These are phyloP conservation scores for Ceriops decandra DNA, from an alignment of 345 rosid genomes.

Conservation along the genomic window DNA sequence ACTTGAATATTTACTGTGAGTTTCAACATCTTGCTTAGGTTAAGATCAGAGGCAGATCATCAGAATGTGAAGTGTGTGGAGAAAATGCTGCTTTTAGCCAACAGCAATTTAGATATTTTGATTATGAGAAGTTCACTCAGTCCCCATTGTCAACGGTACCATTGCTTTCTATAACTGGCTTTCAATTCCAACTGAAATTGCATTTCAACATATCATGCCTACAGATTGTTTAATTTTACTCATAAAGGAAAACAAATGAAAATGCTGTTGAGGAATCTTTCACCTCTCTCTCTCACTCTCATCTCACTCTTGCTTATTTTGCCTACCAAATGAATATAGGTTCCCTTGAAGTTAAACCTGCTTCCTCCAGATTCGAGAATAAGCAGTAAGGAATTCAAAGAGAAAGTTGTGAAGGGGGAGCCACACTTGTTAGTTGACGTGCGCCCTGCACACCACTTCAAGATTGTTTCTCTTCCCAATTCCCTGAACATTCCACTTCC, in stretches of 20 bases:
- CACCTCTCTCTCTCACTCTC: no score
- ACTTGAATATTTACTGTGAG: neutral
- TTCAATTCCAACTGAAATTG: neutral
- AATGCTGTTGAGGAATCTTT: neutral
- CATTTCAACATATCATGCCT: neutral
- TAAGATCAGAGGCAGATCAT: constrained; percentile 71
- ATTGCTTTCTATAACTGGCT: constrained; percentile 3
- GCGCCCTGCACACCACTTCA: constrained; percentile 79
- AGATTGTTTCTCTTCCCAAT: constrained; percentile 77
- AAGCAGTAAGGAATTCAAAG: constrained; percentile 54
- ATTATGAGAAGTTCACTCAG: constrained; percentile 85
- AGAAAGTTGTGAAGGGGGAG: constrained; percentile 44
- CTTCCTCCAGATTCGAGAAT: constrained; percentile 58
- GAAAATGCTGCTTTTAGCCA: constrained; percentile 51
- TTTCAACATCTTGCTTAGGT: constrained; percentile 42
- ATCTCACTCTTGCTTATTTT: neutral
- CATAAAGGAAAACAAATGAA: neutral
- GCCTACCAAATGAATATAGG: constrained; percentile 31
- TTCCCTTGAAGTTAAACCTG: constrained; percentile 54
- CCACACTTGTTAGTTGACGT: constrained; percentile 66
- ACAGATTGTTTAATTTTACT: neutral
- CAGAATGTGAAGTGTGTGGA: constrained; percentile 75
- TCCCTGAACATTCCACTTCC: constrained; percentile 69
- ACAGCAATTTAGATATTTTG: constrained; percentile 61
- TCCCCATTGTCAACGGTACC: constrained; percentile 58